Conservation (phyloP, 331 rosid species). For the Dryas integrifolia region DNA sequence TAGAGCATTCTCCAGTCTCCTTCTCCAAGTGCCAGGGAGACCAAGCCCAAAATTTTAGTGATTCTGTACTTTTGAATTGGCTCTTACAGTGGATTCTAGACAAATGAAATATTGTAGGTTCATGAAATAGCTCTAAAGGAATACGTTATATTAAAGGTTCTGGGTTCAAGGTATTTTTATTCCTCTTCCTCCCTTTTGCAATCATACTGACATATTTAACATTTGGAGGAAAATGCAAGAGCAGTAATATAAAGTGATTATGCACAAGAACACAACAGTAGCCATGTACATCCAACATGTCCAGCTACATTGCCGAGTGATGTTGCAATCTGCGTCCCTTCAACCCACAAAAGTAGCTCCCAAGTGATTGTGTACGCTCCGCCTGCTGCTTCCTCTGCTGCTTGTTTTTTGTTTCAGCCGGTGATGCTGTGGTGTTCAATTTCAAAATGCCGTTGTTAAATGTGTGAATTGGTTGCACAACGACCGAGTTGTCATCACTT, state of each 20-base stretch:
- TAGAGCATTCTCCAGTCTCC: no score
- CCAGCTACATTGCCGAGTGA: constrained; percentile 45
- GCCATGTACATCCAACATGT: background rate
- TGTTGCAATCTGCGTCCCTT: constrained; percentile 43
- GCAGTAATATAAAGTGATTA: background rate
- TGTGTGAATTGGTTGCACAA: constrained; percentile 25
- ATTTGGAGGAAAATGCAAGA: background rate
- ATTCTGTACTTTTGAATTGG: no score
- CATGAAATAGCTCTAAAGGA: no score
- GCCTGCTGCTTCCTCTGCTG: constrained; percentile 13
- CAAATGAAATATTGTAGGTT: no score
- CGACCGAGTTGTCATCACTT: background rate
- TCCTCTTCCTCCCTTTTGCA: background rate
- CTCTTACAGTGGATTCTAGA: no score
- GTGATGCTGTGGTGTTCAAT: constrained; percentile 21
- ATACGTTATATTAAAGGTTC: background rate
- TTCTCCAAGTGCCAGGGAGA: no score
- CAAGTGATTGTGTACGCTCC: constrained; percentile 2
- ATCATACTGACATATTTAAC: background rate
- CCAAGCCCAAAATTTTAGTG: no score
- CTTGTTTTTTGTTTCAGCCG: background rate
- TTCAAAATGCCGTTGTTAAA: constrained; percentile 25
- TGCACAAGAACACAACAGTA: background rate
- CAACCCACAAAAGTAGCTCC: constrained; percentile 60
- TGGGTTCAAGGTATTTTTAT: background rate